Evolutionary conservation across 345 rosid genomes (phyloP), one percentile per base, ranked within the genome.

Genomic region (Syzygium oleosum): DNA sequence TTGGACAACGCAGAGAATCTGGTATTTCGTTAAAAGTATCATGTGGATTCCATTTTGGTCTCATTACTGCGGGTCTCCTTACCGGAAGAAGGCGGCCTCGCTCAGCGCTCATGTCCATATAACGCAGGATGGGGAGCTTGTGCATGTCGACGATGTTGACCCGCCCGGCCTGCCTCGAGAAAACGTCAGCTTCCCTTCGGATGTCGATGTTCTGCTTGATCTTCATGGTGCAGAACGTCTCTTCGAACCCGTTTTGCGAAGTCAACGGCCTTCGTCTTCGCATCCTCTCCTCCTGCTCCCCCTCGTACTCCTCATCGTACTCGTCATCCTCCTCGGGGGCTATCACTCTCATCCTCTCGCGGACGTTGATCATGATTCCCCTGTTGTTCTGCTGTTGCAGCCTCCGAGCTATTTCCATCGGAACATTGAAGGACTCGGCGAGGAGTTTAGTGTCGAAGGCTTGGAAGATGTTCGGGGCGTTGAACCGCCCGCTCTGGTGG

Each of bases 71-170:
- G 43, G 52, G 41, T 53, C 29, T 14, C 29, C 10, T 51, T 86
- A 90, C 90, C 86, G 91, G 93, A 88, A 86, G 51, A 34, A 90
- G 89, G 19, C 43, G 85, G 86, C 93, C 91, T 83, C 89, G 65
- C 91, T 91, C 90, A 3, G 88, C 87, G 87, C 91, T 90, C 93
- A 90, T 89, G 88, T 89, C 89, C 7, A 89, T 34, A 46, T 46
- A 86, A 2, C 73, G 55, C 19, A 92, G 92, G 61, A 92, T 89
- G 2, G 92, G 93, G 54, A 92, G 87, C 88, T 89, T 90, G 51
- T 85, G 88, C 52, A 55, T 46, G 85, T 90, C 89, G 85, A 87
- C 88, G 63, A 87, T 41, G 87, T 89, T 85, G 84, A 92, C 85
- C 61, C 84, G 85, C 11, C 91, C 91, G 7, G 91, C 93, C 53